Percentiles rank a stretch among this genome's conserved stretches.
phyloP scores from a whole-genome alignment of 2,329 filamentous ascomycete genomes.

The Juglanconis juglandina region DNA sequence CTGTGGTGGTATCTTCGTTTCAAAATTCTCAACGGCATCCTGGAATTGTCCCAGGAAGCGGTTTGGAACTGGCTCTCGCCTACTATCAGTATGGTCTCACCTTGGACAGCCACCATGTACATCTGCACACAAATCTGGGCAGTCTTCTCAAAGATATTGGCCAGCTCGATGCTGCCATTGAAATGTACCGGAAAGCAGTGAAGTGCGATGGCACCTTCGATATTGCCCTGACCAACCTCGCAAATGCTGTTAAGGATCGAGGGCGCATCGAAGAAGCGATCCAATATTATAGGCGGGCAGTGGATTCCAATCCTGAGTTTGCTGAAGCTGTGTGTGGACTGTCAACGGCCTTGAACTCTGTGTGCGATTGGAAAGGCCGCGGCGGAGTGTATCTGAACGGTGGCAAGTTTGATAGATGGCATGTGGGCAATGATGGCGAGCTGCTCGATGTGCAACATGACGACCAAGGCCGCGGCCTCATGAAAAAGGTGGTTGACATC shows the following conservation, averaged over 20 bases:
- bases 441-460: conserved; percentile 67
- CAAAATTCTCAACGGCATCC: conserved; percentile 52
- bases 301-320: conserved; percentile 89
- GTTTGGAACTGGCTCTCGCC: conserved; percentile 78
- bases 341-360: conserved; percentile 91
- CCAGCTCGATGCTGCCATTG: conserved; percentile 84
- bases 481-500: conserved; percentile 85
- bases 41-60: conserved; percentile 80
- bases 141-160: conserved; percentile 95
- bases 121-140: conserved; percentile 93
- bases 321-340: conserved; percentile 95
- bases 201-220: conserved; percentile 91
- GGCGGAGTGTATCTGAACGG: conserved; percentile 76
- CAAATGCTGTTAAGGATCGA: conserved; percentile 96
- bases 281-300: conserved; percentile 83
- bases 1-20: conserved; percentile 23
- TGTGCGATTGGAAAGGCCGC: conserved; percentile 89
- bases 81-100: conserved; percentile 95
- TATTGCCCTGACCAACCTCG: conserved; percentile 92
- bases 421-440: conserved; percentile 82
- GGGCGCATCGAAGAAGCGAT: conserved; percentile 91
- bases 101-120: conserved; percentile 84
- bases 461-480: conserved; percentile 70
- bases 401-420: conserved; percentile 82
- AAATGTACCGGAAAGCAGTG: conserved; percentile 96